Base-by-base conservation (phyloP, 2,329 filamentous ascomycete genomes). In the Coleophoma crateriformis region DNA sequence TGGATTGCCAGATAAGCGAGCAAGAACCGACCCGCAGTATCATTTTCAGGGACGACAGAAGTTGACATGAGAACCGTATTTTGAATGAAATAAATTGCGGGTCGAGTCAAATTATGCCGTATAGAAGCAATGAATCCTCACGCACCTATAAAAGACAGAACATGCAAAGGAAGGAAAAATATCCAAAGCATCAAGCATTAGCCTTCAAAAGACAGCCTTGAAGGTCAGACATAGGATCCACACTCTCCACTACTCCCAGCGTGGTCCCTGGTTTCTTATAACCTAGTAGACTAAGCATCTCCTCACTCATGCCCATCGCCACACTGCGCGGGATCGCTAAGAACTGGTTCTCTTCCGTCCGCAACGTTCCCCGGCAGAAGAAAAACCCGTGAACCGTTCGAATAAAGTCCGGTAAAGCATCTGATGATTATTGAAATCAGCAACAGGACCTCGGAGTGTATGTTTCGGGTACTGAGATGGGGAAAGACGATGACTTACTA, bases 331-430 rank as follows among this genome's bases (percentile, higher is more conserved):
- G 62, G 8, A 66, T 56, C 3, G 61, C 60, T 3, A 68, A 46
- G 35, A 66, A 65, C 48, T 67, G 65, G 47, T 67, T 68, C 47
- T 68, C 65, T 48, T 68, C 64, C 7, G 61, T 59, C 11, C 65
- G 58, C 7, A 65, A 44, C 35, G 51, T 58, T 0, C 65, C 65
- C 4, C 58, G 55, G 8, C 60, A 47, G 38, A 68, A 66, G 51
- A 67, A 67, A 5, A 66, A 40, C 7, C 64, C 56, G 39, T 67
- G 57, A 35, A 67, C 51, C 13, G 54, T 61, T 13, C 65, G 61
- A 7, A 60, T 45, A 14, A 48, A 50, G n/a, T 51, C 56, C 0
- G 56, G 58, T 13, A 61, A 48, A 1, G 55, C 53, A 49, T 67
- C 27, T 27, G 6, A 27, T 27, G 27, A 27, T 27, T 27, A 27